Base-by-base conservation (phyloP, 2,329 filamentous ascomycete genomes). In the Cladosporium phlei region DNA sequence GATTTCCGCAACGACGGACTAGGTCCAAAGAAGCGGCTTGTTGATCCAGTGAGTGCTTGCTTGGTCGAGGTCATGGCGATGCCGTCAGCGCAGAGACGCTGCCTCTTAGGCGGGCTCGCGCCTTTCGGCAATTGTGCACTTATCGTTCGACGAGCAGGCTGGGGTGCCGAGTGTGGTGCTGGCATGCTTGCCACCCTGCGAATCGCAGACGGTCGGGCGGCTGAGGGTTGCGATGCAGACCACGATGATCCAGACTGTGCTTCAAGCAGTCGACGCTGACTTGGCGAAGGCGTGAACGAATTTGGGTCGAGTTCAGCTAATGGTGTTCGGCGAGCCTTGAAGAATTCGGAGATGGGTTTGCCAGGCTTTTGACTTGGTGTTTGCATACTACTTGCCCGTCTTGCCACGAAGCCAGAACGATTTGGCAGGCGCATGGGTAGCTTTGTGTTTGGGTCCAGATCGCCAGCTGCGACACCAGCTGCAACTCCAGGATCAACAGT, bases 391-490 rank as follows among this genome's bases (percentile, higher is more conserved):
- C 47, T 52, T 47, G 38, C 52, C 52, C 33, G 44, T 37, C n/a
- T 70, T 63, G 32, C 38, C 11, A 32, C 47, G 45, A 52, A 46
- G 27, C 53, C 45, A 14, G 11, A 29, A 12, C 49, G 35, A 43
- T 60, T 62, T 40, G 66, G 66, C 10, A 76, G 48, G 19, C 62
- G 53, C 38, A 83, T 74, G 2, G 74, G 76, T 50, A 82, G 65
- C 66, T 96, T 97, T 1, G 89, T 94, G 55, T 91, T 93, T 2
- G 93, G 93, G 63, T 97, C 85, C 35, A 96, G 67, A 55, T 95
- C 86, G 27, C 93, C 93, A 28, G 65, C 71, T 19, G 93, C 88
- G 49, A 98, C 83, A 5, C 80, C 82, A 40, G 75, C 73, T 6
- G 91, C 89, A 49, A 87, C 65, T 38, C 82, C 73, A 10, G 46